phyloP scores from a whole-genome alignment of 1,284 basidiomycete species.

The Apiotrichum sp. region DNA sequence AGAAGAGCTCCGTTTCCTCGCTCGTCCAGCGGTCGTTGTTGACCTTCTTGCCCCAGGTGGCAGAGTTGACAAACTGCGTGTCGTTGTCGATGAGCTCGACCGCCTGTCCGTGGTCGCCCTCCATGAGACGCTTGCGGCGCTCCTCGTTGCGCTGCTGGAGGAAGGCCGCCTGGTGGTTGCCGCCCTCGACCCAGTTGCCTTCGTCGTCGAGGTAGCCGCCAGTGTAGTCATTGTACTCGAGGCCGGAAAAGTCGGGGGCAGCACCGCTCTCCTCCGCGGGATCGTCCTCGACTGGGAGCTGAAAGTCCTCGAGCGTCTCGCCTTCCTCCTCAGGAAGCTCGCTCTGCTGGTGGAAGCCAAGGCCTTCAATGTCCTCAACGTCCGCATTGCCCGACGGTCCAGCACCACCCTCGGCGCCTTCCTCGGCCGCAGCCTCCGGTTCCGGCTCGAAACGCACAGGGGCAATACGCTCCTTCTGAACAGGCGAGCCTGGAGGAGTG shows the following conservation, averaged over 20 bases:
- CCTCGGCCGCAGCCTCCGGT: neutral
- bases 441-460: slow-evolving; percentile 12
- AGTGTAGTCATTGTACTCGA: slow-evolving; percentile 7
- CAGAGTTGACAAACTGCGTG: slow-evolving; percentile 32
- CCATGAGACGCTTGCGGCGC: slow-evolving; percentile 18
- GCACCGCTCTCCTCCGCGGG: neutral
- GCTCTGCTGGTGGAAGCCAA: slow-evolving; percentile 15
- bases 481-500: slow-evolving; percentile 32
- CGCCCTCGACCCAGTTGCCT: slow-evolving; percentile 15
- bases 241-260: slow-evolving; percentile 10
- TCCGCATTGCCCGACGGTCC: slow-evolving; percentile 9
- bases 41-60: slow-evolving; percentile 23
- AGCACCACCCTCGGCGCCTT: neutral
- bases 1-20: slow-evolving; percentile 34
- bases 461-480: slow-evolving; percentile 12
- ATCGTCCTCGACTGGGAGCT: slow-evolving; percentile 16
- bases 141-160: slow-evolving; percentile 20
- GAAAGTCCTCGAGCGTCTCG: slow-evolving; percentile 12
- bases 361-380: slow-evolving; percentile 24
- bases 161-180: neutral
- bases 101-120: slow-evolving; percentile 20
- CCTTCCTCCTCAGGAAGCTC: slow-evolving; percentile 22
- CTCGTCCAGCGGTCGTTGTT: slow-evolving; percentile 26
- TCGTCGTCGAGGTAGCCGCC: slow-evolving; percentile 18
- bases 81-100: slow-evolving; percentile 32